phyloP scores from a whole-genome alignment of 2,329 filamentous ascomycete genomes.

The Anthostomella pinea region DNA sequence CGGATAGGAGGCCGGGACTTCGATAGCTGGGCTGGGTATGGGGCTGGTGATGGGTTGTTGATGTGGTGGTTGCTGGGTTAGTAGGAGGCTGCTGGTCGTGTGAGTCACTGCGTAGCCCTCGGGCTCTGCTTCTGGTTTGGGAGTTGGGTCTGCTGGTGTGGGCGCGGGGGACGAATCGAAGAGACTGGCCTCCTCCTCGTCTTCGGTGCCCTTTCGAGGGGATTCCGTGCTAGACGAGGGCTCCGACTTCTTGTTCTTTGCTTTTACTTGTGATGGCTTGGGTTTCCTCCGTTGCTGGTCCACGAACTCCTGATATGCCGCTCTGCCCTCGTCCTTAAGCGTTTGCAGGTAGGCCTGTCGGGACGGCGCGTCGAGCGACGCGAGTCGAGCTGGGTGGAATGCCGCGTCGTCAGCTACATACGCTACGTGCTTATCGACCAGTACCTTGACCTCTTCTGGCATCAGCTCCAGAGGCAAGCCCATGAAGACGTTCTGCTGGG shows the following conservation, averaged over 20 bases:
- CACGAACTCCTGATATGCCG: conserved; percentile 28
- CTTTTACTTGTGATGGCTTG: conserved; percentile 4
- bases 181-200: conserved; percentile 11
- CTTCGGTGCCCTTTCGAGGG: conserved; percentile 3
- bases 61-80: conserved; percentile 10
- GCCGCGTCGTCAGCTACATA: conserved; percentile 77
- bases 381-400: conserved; percentile 65
- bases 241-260: no score
- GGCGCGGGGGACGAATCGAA: conserved; percentile 17
- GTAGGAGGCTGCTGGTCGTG: conserved; percentile 38
- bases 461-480: conserved; percentile 86
- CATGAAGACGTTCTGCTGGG: conserved; percentile 92
- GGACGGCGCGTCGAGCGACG: conserved; percentile 54
- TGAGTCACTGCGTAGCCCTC: conserved; percentile 31
- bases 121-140: conserved; percentile 9
- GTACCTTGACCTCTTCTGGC: conserved; percentile 80
- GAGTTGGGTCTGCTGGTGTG: conserved; percentile 4
- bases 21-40: conserved; percentile 12
- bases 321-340: conserved; percentile 43
- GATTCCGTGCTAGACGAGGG: background rate
- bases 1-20: conserved; percentile 58
- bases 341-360: conserved; percentile 63
- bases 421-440: conserved; percentile 74
- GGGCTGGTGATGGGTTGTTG: conserved; percentile 1
- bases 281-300: conserved; percentile 15